Evolutionary conservation across 2,329 filamentous ascomycete species (phyloP).

Genomic region (Trichoderma arundinaceum): DNA sequence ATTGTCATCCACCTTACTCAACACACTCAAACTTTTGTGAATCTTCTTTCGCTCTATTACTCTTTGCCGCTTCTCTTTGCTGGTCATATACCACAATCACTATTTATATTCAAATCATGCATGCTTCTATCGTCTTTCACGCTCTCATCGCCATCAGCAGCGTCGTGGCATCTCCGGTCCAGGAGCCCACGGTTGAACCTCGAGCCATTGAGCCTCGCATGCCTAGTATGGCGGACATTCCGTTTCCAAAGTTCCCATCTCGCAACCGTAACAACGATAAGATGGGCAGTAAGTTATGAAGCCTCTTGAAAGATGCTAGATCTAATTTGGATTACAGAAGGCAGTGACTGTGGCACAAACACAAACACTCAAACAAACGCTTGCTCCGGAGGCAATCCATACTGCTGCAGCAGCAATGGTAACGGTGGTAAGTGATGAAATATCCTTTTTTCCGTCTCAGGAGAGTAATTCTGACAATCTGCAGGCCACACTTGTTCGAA

Average conservation of each 20-base stretch:
- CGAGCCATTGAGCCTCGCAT: slow-evolving; percentile 8
- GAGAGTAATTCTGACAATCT: neutral
- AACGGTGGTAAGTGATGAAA: slow-evolving; percentile 4
- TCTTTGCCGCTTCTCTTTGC: neutral
- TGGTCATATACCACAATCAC: neutral
- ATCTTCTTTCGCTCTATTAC: neutral
- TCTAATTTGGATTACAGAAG: slow-evolving; percentile 2
- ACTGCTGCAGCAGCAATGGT: slow-evolving; percentile 12
- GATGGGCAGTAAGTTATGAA: neutral
- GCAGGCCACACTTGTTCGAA: slow-evolving; percentile 2
- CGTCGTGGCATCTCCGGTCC: neutral
- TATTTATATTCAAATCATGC: slow-evolving; percentile 3
- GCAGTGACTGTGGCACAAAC: neutral
- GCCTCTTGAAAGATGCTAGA: neutral
- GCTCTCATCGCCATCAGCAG: neutral
- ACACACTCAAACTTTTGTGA: neutral
- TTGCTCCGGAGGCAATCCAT: slow-evolving; percentile 5
- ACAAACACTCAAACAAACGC: slow-evolving; percentile 6
- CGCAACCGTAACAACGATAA: neutral
- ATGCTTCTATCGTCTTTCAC: slow-evolving; percentile 4
- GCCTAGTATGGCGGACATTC: neutral
- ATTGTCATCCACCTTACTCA: neutral
- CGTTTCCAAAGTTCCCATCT: slow-evolving; percentile 10
- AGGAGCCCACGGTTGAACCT: neutral
- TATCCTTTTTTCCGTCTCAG: neutral